Conservation (phyloP, 139 green algal genomes). For the Nannochloris sp. region DNA sequence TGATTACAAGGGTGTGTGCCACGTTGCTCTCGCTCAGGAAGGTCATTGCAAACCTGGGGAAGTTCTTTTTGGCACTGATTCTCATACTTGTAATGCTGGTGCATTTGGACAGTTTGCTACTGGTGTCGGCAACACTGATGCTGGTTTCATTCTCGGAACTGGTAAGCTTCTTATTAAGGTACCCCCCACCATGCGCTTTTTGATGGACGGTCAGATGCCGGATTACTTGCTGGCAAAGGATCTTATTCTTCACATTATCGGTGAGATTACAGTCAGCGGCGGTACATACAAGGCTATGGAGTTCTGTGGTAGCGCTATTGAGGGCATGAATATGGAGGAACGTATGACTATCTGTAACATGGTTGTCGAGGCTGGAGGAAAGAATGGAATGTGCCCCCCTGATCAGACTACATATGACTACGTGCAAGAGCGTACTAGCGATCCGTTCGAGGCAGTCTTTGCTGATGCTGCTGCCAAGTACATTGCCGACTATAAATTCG, state of each 20-base stretch:
- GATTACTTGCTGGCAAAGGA: conserved; percentile 86
- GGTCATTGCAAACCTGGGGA: conserved; percentile 59
- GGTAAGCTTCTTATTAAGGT: conserved; percentile 96
- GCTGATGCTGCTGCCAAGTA: conserved; percentile 61
- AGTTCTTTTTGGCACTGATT: conserved; percentile 97
- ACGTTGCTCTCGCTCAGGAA: conserved; percentile 88
- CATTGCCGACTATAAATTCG: conserved; percentile 60
- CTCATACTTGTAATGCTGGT: conserved; percentile 93
- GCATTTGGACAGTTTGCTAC: conserved; percentile 95
- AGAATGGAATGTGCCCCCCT: conserved; percentile 55
- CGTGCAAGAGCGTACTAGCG: conserved; percentile 61
- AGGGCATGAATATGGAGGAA: conserved; percentile 93
- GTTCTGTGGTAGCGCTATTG: conserved; percentile 74
- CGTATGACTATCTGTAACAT: conserved; percentile 99
- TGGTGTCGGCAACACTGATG: conserved; percentile 93
- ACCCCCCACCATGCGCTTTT: conserved; percentile 88
- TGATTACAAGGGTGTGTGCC: conserved; percentile 96
- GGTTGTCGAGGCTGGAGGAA: conserved; percentile 86
- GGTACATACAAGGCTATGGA: conserved; percentile 84
- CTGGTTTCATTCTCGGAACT: conserved; percentile 93
- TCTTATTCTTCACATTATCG: conserved; percentile 95
- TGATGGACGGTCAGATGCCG: conserved; percentile 91
- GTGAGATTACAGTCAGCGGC: conserved; percentile 80
- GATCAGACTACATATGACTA: conserved; percentile 94
- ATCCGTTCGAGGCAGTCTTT: conserved; percentile 73